These are phyloP conservation scores for Termitomyces sp. DNA, from an alignment of 768 basidiomycete species.

Conservation along the genomic window DNA sequence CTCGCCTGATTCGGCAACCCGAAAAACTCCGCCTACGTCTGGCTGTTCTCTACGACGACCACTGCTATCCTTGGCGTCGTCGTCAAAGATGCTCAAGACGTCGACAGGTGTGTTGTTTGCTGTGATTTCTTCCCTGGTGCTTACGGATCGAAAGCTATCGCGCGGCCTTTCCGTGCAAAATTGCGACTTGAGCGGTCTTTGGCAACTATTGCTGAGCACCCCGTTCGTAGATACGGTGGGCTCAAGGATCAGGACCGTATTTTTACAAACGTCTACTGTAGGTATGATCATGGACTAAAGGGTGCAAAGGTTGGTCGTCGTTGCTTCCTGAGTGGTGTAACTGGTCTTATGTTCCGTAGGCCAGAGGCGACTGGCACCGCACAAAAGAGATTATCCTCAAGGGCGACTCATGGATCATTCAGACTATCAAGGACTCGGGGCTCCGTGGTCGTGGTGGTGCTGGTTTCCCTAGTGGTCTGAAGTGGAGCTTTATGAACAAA, in stretches of 20 bases:
- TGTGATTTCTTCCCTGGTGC: background rate
- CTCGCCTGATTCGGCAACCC: constrained; percentile 15
- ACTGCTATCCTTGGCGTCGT: constrained; percentile 35
- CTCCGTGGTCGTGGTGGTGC: constrained; percentile 95
- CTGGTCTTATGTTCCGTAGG: constrained; percentile 2
- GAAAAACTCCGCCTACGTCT: constrained; percentile 21
- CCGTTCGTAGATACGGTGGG: constrained; percentile 89
- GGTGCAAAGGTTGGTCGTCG: constrained; percentile 71
- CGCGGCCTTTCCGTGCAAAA: constrained; percentile 32
- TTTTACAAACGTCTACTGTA: constrained; percentile 87
- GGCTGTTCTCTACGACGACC: constrained; percentile 27
- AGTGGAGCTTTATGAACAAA: constrained; percentile 99
- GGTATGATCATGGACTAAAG: constrained; percentile 90
- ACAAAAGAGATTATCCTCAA: constrained; percentile 96
- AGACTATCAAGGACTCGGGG: constrained; percentile 94
- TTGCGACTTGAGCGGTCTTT: constrained; percentile 40
- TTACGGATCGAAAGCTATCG: constrained; percentile 19
- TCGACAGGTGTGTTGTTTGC: constrained; percentile 23
- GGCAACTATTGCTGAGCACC: constrained; percentile 80
- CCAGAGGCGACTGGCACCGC: constrained; percentile 96
- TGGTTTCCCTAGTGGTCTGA: constrained; percentile 94
- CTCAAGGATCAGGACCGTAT: constrained; percentile 93
- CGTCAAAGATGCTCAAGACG: constrained; percentile 31
- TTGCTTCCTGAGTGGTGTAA: background rate
- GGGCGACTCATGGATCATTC: constrained; percentile 96